Evolutionary conservation across 129 eudicot species (phyloP), one percentile per base, ranked within the genome.

Genomic region (Centrapalus pauciflorus): DNA sequence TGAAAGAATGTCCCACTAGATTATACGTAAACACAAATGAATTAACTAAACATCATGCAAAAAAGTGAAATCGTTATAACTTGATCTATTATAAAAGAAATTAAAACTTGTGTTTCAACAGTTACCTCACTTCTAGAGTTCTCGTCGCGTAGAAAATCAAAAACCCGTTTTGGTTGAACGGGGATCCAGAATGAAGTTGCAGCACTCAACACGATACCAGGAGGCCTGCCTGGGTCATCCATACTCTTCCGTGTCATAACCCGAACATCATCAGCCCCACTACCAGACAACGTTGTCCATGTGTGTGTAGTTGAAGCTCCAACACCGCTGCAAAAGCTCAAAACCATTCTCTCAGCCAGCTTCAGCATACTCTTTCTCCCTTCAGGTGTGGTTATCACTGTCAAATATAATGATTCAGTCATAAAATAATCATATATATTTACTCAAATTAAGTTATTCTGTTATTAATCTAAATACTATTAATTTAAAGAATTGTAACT

Each of bases 261-360:
- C 30, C 99, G 70, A 10, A 94, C 99, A 80, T 89, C 99, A 79
- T 94, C 99, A 5, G 95, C 91, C 5, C 99, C 99, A 37, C 95
- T 89, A 13, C 99, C 99, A 0, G 99, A 94, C 45, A 94, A 67
- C 20, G 97, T 89, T 0, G 99, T 94, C 99, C 99, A 94, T 0
- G 97, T 89, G 73, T 94, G 96, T 14, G 99, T 94, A 11, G 99
- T 94, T 45, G 99, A 94, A 63, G 99, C 99, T n/a, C 99, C 99
- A 33, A 94, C 99, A 33, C 97, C 99, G 16, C 84, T 80, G 64
- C 97, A 94, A 67, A 94, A 94, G 76, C 99, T 94, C 79, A 86
- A 79, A 64, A 86, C 97, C 99, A 94, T 89, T 61, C 99, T 94
- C 61, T 94, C 99, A 6, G 99, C 97, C 69, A 94, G 78, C 80